Evolutionary conservation across 345 rosid species (phyloP).

Genomic region (Abelmoschus esculentus): DNA sequence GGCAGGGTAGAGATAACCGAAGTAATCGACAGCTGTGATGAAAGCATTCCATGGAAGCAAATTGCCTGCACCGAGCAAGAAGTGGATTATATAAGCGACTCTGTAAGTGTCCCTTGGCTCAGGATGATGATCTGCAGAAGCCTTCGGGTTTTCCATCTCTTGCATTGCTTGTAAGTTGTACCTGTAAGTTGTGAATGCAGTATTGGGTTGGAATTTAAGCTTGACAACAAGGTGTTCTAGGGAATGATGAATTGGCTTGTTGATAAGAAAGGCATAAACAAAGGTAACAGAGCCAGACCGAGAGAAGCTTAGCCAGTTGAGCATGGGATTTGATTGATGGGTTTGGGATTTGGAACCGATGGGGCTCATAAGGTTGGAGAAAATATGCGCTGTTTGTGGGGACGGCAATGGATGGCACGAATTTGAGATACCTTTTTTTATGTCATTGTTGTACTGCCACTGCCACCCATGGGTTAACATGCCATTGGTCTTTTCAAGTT

Average conservation of each 20-base stretch:
- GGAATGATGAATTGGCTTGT: too few relatives aligned
- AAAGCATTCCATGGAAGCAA: conserved; percentile 95
- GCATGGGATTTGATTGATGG: too few relatives aligned
- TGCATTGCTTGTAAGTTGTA: too few relatives aligned
- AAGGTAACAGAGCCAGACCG: too few relatives aligned
- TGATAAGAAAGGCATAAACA: too few relatives aligned
- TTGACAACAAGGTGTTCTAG: too few relatives aligned
- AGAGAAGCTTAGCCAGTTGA: too few relatives aligned
- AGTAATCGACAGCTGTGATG: conserved; percentile 87
- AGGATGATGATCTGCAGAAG: conserved; percentile 13
- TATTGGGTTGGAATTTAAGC: too few relatives aligned
- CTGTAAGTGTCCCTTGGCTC: conserved; percentile 56
- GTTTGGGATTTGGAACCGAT: conserved; percentile 33
- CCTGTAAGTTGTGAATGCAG: too few relatives aligned
- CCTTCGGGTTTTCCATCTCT: too few relatives aligned
- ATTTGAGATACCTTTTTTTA: background rate
- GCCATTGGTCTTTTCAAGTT: conserved; percentile 13
- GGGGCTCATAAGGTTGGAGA: conserved; percentile 20
- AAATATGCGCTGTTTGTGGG: conserved; percentile 35
- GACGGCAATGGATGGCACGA: conserved; percentile 40
- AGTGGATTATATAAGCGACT: conserved; percentile 72
- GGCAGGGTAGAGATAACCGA: conserved; percentile 55
- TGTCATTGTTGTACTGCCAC: conserved; percentile 4
- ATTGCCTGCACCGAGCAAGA: conserved; percentile 87
- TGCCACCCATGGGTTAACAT: conserved; percentile 17